Conservation (phyloP, 1,284 basidiomycete genomes). For the Moesziomyces globuligerus region DNA sequence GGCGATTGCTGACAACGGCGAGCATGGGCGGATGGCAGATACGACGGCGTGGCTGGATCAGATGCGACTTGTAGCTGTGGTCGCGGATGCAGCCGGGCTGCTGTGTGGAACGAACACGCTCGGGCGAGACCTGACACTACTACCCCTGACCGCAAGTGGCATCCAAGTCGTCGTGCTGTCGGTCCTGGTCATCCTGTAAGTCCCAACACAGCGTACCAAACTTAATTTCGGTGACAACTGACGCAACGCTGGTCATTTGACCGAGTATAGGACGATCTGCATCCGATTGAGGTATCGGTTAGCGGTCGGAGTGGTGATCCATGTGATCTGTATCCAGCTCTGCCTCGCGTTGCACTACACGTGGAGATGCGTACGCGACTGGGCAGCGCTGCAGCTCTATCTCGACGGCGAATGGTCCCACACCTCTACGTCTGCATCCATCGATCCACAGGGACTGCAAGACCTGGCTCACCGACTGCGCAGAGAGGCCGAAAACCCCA, state of each 20-base stretch:
- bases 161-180: conserved; percentile 18
- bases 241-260: background rate
- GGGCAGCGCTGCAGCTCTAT: conserved; percentile 24
- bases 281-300: conserved; percentile 22
- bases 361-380: conserved; percentile 38
- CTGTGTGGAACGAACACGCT: conserved; percentile 18
- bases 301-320: conserved; percentile 11
- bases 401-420: conserved; percentile 20
- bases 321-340: conserved; percentile 12
- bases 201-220: too few species aligned
- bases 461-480: conserved; percentile 12
- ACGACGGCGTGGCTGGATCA: conserved; percentile 18
- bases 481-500: conserved; percentile 17
- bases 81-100: background rate
- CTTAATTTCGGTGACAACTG: too few species aligned
- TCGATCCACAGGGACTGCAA: conserved; percentile 1
- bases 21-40: background rate
- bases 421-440: background rate
- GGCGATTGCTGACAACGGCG: conserved; percentile 6
- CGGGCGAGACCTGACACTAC: conserved; percentile 26
- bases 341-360: conserved; percentile 31
- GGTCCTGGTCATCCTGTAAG: conserved; percentile 27
- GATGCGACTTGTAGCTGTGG: conserved; percentile 3
- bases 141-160: conserved; percentile 31
- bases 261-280: conserved; percentile 4